Conservation (phyloP, 495 filamentous ascomycete species). For the Lasiosphaeria miniovina region DNA sequence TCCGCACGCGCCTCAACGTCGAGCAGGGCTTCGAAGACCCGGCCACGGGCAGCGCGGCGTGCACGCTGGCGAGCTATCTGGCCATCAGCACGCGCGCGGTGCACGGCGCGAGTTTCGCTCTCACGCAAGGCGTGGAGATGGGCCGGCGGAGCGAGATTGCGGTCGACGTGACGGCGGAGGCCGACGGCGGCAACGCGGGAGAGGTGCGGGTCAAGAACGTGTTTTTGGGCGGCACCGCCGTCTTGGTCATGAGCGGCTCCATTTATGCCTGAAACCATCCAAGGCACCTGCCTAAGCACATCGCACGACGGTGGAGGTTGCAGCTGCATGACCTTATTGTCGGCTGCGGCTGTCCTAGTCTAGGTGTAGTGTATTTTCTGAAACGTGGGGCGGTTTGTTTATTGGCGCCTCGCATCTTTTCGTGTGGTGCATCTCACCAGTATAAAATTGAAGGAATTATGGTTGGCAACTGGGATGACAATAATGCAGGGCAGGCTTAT, state of each 20-base stretch:
- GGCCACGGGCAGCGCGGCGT: slow-evolving; percentile 64
- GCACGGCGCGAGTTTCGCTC: slow-evolving; percentile 39
- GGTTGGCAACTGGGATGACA: no score
- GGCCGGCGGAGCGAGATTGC: slow-evolving; percentile 59
- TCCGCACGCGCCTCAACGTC: slow-evolving; percentile 49
- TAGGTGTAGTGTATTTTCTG: no score
- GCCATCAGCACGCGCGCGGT: slow-evolving; percentile 42
- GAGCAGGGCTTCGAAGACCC: slow-evolving; percentile 62
- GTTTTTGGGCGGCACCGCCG: slow-evolving; percentile 53
- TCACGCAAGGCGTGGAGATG: slow-evolving; percentile 80
- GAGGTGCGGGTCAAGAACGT: slow-evolving; percentile 46
- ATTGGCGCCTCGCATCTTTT: no score
- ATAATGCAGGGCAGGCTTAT: no score
- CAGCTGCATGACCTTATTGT: no score
- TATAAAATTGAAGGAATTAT: no score
- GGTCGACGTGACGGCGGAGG: slow-evolving; percentile 39
- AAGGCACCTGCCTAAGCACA: no score
- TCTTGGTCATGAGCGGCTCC: slow-evolving; percentile 56
- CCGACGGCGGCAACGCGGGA: slow-evolving; percentile 32
- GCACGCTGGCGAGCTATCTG: slow-evolving; percentile 55
- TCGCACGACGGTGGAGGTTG: no score
- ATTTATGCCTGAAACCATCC: slow-evolving; percentile 13
- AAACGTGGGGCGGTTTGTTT: no score
- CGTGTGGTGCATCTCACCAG: no score
- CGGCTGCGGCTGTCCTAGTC: no score